Base-by-base conservation (phyloP, 441 rosid species). In the Sinapis alba region DNA sequence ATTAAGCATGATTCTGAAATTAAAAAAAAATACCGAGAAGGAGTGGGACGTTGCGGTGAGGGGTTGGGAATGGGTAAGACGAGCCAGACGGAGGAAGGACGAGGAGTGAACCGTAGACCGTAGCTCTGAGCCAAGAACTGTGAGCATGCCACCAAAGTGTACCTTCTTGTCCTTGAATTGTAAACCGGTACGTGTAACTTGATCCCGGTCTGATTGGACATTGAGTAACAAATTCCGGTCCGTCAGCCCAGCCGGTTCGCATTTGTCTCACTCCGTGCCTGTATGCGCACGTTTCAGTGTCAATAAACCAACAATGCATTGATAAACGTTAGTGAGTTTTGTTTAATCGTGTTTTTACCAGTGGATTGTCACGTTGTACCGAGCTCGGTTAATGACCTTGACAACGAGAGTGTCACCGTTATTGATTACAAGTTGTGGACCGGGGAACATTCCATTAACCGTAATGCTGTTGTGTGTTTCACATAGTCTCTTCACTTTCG, bases 91-190 rank as follows among this genome's bases (percentile, higher is more conserved):
- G 86, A 8, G 97, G 97, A 67, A 82, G 82, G 68, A 91, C 81
- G 63, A 93, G 80, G 5, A 93, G 83, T 62, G 94, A 91, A 13
- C 98, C 98, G 59, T 90, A 86, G 41, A 93, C 96, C 1, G 98
- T 91, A 19, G 98, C 96, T 82, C 94, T 78, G 7, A 93, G 95
- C 95, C 95, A 93, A 7, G 81, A 85, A 73, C 94, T 89, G 21
- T 88, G 97, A 38, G 97, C 98, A 79, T 93, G 97, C 98, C 98
- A 93, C 97, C 97, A 91, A 67, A 93, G 73, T 18, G 98, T 93
- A 20, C 98, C 98, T 72, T 88, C 92, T 59, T 93, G 97, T 30
- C 87, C 87, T 78, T 86, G 79, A 62, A 88, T 85, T 3, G 96
- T 89, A 80, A 87, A 93, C 79, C 90, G 80, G 81, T 93, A 89